Evolutionary conservation across 2,329 filamentous ascomycete species (phyloP), one percentile per base, ranked within the genome.

Genomic region (Lithohypha guttulata): DNA sequence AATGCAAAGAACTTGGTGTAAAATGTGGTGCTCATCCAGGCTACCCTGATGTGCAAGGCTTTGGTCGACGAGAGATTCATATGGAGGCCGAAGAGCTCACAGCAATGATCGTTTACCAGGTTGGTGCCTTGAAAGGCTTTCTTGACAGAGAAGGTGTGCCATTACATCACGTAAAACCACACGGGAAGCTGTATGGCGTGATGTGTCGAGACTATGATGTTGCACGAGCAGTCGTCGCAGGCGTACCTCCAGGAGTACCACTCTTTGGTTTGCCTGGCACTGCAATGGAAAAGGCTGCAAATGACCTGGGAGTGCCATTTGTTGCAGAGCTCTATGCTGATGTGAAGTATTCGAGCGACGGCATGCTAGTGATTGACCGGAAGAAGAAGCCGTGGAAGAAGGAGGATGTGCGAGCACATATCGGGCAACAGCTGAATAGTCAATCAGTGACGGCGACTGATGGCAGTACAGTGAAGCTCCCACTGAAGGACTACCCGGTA

Each of bases 1-100:
- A 68, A 13, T 76, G 72, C 57, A 79, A 77, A 55, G 53, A 65
- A 28, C 67, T 76, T 55, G 63, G 64, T 42, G 66, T 80, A 44
- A 64, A 63, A 34, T 59, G 73, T 4, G 77, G 77, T 6, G 77
- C 77, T 0, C 77, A 81, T 48, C 77, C 77, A 0, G 75, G 75
- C 1, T 61, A 79, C 1, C 75, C 72, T n/a, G 77, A 81, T 52
- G 47, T 50, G 10, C 63, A 78, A 15, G 77, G 77, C 6, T 81
- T 81, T 49, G 77, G 77, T 2, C 63, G 77, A 2, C 66, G 77
- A 13, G 69, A 74, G 45, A 79, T 81, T 55, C 69, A 72, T 30
- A 63, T 80, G 49, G 59, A 63, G 1, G 63, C 70, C 1, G 69
- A 71, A 13, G 74, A 78, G 48, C 59, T 74, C 44, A 71, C 70